Evolutionary conservation across 2,329 filamentous ascomycete genomes (phyloP).

Genomic region (Periconia macrospinosa): DNA sequence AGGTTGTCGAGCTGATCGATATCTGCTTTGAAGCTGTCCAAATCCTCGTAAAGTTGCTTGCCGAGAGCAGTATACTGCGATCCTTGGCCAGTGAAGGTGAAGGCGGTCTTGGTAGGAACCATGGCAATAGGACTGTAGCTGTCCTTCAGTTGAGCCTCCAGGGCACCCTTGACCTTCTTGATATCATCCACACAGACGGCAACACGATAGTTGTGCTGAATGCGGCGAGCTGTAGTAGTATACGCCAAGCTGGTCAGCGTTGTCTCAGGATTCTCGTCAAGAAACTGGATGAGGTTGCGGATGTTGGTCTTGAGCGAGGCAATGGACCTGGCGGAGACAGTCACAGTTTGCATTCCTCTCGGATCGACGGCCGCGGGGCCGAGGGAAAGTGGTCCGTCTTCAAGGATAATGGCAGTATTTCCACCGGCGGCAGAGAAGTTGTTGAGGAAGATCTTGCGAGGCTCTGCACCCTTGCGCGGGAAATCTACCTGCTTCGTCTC

Average conservation of each 20-base stretch:
- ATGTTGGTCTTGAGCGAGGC: constrained; percentile 56
- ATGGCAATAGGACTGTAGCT: constrained; percentile 56
- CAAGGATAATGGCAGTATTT: constrained; percentile 56
- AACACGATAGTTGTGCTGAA: constrained; percentile 57
- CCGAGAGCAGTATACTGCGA: constrained; percentile 56
- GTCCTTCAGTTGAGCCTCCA: constrained; percentile 53
- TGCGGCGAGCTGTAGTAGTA: constrained; percentile 56
- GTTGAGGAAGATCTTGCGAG: constrained; percentile 55
- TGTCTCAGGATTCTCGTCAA: constrained; percentile 49
- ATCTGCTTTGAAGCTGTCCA: constrained; percentile 52
- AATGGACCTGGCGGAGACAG: constrained; percentile 55
- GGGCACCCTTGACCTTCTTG: constrained; percentile 48
- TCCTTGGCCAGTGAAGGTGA: constrained; percentile 57
- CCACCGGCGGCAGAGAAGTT: constrained; percentile 58
- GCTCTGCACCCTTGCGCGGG: constrained; percentile 51
- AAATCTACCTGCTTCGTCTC: constrained; percentile 49
- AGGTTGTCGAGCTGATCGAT: constrained; percentile 54
- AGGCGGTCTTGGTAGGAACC: constrained; percentile 54
- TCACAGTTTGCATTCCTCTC: constrained; percentile 50
- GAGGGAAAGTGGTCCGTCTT: constrained; percentile 52
- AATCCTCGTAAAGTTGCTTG: constrained; percentile 53
- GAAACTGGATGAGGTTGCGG: constrained; percentile 49
- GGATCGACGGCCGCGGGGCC: constrained; percentile 48
- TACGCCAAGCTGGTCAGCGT: constrained; percentile 55
- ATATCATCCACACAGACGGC: constrained; percentile 52